Conservation (phyloP, 2,329 filamentous ascomycete species). For the Phialophora verrucosa region DNA sequence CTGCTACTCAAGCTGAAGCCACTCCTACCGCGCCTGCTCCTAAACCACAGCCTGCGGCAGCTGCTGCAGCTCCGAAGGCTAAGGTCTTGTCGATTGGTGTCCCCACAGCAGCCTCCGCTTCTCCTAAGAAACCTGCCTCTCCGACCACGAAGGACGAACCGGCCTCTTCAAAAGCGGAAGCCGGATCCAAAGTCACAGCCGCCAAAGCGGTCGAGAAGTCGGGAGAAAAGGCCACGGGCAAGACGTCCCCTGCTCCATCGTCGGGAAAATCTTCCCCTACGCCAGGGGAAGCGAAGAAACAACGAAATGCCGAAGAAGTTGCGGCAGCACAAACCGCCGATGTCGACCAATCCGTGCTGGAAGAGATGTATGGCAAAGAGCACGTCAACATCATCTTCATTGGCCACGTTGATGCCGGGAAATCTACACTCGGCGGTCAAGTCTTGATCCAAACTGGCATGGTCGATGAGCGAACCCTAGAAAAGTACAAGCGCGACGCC, state of each 20-base stretch:
- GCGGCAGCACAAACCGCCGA: constrained; percentile 80
- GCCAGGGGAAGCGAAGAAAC: constrained; percentile 64
- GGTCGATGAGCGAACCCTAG: constrained; percentile 98
- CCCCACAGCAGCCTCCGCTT: constrained; percentile 44
- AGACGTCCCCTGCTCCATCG: constrained; percentile 78
- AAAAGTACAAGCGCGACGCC: constrained; percentile 96
- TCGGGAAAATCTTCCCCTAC: constrained; percentile 84
- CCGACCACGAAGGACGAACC: constrained; percentile 61
- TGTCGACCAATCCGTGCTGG: constrained; percentile 81
- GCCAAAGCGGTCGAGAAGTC: constrained; percentile 92
- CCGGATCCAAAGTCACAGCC: constrained; percentile 79
- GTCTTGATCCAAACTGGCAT: constrained; percentile 94
- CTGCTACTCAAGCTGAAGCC: constrained; percentile 49
- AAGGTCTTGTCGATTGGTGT: constrained; percentile 77
- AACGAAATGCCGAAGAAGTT: constrained; percentile 79
- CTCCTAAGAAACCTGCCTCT: constrained; percentile 51
- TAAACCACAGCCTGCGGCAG: constrained; percentile 37
- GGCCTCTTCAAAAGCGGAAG: constrained; percentile 61
- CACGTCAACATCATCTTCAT: constrained; percentile 96
- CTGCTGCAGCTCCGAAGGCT: constrained; percentile 57
- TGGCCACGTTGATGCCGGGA: constrained; percentile 97
- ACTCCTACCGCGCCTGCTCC: constrained; percentile 44
- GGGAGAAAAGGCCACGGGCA: constrained; percentile 72
- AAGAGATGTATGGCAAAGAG: constrained; percentile 91
- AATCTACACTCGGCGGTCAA: constrained; percentile 92